A percentile compares a stretch with the other conserved stretches of the same genome.
Conservation (phyloP, 108 stramenopile species). For the Thalassiosira profunda region DNA sequence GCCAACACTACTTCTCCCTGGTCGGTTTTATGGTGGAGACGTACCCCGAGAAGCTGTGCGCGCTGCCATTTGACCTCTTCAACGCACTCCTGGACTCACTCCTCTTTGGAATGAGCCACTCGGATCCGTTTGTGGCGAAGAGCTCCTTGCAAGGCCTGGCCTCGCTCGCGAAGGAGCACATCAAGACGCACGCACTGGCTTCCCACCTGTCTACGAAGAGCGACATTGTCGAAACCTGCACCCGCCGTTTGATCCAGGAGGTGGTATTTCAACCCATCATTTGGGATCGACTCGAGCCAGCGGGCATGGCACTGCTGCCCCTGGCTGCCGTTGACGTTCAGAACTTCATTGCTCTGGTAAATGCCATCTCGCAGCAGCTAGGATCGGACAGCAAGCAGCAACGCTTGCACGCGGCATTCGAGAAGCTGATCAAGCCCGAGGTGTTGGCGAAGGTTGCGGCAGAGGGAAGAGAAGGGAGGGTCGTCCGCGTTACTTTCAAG, state of each 20-base stretch:
- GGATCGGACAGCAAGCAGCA: conserved; percentile 58
- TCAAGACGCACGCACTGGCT: conserved; percentile 37
- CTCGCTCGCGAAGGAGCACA: conserved; percentile 69
- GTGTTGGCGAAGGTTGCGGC: conserved; percentile 57
- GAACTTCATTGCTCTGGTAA: conserved; percentile 65
- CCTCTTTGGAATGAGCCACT: conserved; percentile 86
- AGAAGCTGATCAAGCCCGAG: conserved; percentile 66
- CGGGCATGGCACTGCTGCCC: conserved; percentile 66
- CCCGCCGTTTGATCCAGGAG: conserved; percentile 65
- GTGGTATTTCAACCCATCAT: conserved; percentile 80
- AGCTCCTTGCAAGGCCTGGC: conserved; percentile 75
- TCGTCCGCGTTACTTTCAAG: conserved; percentile 71
- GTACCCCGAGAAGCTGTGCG: conserved; percentile 79
- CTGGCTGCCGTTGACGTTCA: conserved; percentile 70
- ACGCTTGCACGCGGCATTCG: conserved; percentile 64
- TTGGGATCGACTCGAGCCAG: conserved; percentile 84
- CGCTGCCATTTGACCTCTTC: conserved; percentile 80
- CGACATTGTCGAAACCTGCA: conserved; percentile 68
- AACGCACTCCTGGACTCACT: conserved; percentile 81
- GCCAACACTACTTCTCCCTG: conserved; percentile 78
- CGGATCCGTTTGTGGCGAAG: conserved; percentile 73
- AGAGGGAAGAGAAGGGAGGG: conserved; percentile 70
- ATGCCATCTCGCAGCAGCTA: conserved; percentile 59
- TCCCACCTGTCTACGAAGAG: conserved; percentile 52
- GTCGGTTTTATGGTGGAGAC: conserved; percentile 91